Evolutionary conservation across 176 grass and related monocot genomes (phyloP).

Genomic region (Triticum turgidum): DNA sequence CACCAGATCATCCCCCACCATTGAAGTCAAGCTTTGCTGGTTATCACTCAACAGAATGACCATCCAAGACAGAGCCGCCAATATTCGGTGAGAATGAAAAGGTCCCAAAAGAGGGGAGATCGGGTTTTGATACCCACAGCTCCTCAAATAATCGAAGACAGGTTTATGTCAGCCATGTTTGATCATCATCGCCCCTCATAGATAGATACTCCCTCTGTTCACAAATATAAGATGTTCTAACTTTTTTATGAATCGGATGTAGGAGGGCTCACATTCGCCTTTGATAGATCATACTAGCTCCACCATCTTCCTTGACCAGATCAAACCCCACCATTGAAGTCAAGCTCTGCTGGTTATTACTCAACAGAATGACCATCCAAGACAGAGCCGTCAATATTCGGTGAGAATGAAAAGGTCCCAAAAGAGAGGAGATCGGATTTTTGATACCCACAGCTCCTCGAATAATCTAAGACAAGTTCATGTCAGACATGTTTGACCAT

Average conservation of each 20-base stretch:
- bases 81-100: neutral
- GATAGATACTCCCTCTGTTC: neutral
- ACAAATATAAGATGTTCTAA: too few species aligned
- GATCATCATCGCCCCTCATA: neutral
- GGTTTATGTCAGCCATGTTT: neutral
- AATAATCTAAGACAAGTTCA: neutral
- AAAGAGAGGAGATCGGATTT: neutral
- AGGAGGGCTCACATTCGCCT: slow-evolving; percentile 27
- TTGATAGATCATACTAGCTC: slow-evolving; percentile 15
- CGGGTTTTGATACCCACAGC: neutral
- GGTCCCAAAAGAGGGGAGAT: neutral
- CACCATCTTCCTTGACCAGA: neutral
- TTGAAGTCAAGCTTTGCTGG: neutral
- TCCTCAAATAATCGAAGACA: neutral
- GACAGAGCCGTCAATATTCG: neutral
- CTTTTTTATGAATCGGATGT: too few species aligned
- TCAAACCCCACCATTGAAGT: neutral
- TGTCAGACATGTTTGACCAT: too few species aligned
- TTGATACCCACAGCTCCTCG: neutral
- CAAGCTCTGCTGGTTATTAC: slow-evolving; percentile 16
- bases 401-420: neutral
- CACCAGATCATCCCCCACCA: neutral
- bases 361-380: slow-evolving; percentile 19
- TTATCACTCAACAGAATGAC: slow-evolving; percentile 11
- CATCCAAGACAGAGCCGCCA: slow-evolving; percentile 23